phyloP scores from a whole-genome alignment of 768 basidiomycete genomes.

The Rhodotorula graminis region DNA sequence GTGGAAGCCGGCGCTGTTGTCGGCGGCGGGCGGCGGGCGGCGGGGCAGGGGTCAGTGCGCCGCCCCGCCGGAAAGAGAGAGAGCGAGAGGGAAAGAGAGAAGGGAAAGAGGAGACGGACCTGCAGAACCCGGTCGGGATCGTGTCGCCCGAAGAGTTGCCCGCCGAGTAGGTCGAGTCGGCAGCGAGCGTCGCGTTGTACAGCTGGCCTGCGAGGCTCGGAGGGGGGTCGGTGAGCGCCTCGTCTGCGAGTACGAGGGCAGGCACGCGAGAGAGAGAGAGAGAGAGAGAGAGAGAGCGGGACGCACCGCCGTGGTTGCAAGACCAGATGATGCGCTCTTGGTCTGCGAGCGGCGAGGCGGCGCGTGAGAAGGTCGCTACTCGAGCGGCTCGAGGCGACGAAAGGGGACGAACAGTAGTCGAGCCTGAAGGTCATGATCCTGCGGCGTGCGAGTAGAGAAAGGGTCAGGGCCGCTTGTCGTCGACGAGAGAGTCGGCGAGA shows the following conservation, averaged over 20 bases:
- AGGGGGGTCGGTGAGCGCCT: too few species aligned
- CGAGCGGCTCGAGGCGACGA: accelerated
- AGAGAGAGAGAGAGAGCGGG: too few species aligned
- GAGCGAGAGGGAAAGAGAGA: too few species aligned
- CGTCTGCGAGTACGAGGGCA: not conserved
- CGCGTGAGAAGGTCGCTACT: too few species aligned
- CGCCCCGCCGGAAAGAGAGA: too few species aligned
- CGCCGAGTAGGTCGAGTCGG: not conserved
- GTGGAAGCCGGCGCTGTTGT: conserved; percentile 28
- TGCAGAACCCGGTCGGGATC: conserved; percentile 26
- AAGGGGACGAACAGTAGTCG: conserved; percentile 18
- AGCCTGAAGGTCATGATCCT: conserved; percentile 31
- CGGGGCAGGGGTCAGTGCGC: too few species aligned
- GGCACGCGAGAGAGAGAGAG: too few species aligned
- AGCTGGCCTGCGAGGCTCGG: conserved; percentile 12
- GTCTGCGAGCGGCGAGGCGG: conserved; percentile 2
- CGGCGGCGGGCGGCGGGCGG: too few species aligned
- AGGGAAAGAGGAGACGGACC: not conserved
- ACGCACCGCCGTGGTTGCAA: conserved; percentile 25
- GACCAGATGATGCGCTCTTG: conserved; percentile 32
- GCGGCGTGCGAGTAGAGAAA: not conserved
- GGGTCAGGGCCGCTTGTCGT: not conserved
- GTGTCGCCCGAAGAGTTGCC: not conserved
- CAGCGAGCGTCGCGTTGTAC: conserved; percentile 21
- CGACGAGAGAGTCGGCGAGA: not conserved